Evolutionary conservation across 176 grass and related monocot genomes (phyloP), one percentile per base, ranked within the genome.

Genomic region (Musa troglodytarum): DNA sequence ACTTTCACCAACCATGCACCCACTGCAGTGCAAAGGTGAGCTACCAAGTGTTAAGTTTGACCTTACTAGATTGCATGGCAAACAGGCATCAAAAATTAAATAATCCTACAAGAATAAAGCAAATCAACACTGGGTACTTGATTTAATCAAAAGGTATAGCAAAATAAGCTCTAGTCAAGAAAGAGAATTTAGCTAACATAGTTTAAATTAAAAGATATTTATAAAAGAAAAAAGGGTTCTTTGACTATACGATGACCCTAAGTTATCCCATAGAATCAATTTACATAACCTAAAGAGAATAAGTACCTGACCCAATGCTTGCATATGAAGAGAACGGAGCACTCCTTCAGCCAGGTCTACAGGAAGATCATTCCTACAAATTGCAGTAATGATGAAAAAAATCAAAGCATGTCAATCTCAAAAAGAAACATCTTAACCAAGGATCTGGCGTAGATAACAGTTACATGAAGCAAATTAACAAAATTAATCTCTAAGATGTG

Each of bases 221-320:
- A 43, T 43, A 43, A 43, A 43, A 43, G 34, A 43, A 43, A 43
- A 43, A 43, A 43, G 34, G 4, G 6, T 4, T 6, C 34, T 43
- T 43, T 43, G 34, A 43, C 34, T 17, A 61, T n/a, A n/a, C 10
- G 49, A 49, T 2, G 22, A n/a, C 0, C 34, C 34, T 5, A 61
- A 76, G 10, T 49, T 1, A 26, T 20, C 16, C n/a, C 17, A 58
- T 6, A n/a, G 19, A 58, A 29, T 8, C 6, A 69, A 53, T 16
- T 14, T 28, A 51, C 62, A 9, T 13, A 43, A 50, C 17, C 56
- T 11, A 56, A 78, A 52, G 14, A 55, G 9, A 52, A 72, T 15
- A 1, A 10, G 9, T 53, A 80, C 78, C 69, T 80, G 78, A 50
- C 56, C 78, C 54, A 80, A 62, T 80, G 68, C 78, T 64, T 80